phyloP scores from a whole-genome alignment of 2,329 filamentous ascomycete species.

The Penicillium sp. region DNA sequence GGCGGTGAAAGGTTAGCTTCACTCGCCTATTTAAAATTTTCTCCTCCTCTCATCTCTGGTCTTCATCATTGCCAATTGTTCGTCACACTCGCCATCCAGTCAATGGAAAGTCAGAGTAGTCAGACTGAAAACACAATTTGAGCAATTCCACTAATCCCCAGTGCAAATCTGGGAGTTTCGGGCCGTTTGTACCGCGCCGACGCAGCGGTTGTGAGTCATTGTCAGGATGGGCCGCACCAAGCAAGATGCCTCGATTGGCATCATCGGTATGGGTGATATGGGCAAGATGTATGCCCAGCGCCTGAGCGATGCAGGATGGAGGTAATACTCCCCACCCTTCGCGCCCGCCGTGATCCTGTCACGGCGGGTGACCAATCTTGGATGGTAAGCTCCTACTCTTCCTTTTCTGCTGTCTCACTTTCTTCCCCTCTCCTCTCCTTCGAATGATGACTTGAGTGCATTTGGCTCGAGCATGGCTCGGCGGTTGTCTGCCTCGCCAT shows the following conservation, averaged over 20 bases:
- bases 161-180: background rate
- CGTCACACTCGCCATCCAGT: conserved; percentile 13
- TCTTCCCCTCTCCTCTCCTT: conserved; percentile 16
- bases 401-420: conserved; percentile 12
- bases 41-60: conserved; percentile 1
- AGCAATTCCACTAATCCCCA: background rate
- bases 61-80: conserved; percentile 15
- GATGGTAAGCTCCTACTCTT: conserved; percentile 20
- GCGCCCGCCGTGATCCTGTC: background rate
- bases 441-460: conserved; percentile 99
- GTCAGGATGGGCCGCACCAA: conserved; percentile 44
- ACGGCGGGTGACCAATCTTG: background rate
- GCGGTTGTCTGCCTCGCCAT: conserved; percentile 66
- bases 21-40: conserved; percentile 32
- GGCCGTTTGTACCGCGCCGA: background rate
- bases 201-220: conserved; percentile 9
- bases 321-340: conserved; percentile 60
- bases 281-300: conserved; percentile 95
- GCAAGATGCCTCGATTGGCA: conserved; percentile 77
- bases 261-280: conserved; percentile 99
- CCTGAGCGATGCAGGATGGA: conserved; percentile 92
- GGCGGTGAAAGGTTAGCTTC: conserved; percentile 28
- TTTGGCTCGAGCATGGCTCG: conserved; percentile 99
- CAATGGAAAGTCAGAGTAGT: conserved; percentile 3
- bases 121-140: conserved; percentile 1